phyloP scores from a whole-genome alignment of 2,329 filamentous ascomycete genomes.

The Talaromyces sp. region DNA sequence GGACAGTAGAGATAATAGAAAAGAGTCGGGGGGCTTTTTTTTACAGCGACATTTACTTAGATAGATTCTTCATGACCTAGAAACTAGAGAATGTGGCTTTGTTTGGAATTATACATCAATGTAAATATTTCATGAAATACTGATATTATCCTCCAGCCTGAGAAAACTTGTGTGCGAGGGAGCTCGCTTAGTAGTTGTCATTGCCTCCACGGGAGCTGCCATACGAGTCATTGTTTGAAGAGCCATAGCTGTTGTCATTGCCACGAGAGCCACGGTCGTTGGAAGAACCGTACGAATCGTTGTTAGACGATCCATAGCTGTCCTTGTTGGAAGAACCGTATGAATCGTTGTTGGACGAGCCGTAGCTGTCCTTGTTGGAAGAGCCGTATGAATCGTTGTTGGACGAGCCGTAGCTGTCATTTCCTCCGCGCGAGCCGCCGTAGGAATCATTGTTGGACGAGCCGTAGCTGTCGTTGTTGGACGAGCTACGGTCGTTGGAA shows the following conservation, averaged over 20 bases:
- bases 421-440: background rate
- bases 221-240: background rate
- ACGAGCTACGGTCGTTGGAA: background rate
- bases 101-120: background rate
- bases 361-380: background rate
- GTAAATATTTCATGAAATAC: background rate
- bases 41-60: background rate
- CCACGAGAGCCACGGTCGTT: background rate
- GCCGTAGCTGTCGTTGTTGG: background rate
- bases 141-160: background rate
- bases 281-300: background rate
- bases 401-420: background rate
- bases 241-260: background rate
- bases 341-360: background rate
- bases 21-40: background rate
- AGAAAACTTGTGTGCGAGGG: background rate
- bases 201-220: background rate
- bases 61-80: background rate
- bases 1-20: conserved; percentile 1
- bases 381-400: background rate
- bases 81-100: background rate
- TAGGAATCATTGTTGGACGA: background rate
- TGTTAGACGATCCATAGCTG: background rate
- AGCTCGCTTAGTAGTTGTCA: background rate
- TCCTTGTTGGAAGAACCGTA: background rate